phyloP scores from a whole-genome alignment of 345 rosid genomes.

The Linum usitatissimum region DNA sequence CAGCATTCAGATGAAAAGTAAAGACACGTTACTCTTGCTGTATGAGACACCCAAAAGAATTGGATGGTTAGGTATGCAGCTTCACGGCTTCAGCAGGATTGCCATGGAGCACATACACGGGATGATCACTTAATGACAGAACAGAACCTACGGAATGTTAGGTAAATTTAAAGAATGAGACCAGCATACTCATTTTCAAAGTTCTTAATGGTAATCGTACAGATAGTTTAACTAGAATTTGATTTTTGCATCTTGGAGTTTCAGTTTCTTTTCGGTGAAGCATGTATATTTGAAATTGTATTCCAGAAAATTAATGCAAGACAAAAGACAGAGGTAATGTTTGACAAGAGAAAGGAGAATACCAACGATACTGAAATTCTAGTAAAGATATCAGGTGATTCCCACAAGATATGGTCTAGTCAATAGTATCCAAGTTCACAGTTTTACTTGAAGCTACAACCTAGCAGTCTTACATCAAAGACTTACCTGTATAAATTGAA shows the following conservation, averaged over 20 bases:
- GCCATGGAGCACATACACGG: not conserved
- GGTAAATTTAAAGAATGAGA: not conserved
- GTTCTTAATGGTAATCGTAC: not conserved
- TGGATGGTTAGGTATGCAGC: not conserved
- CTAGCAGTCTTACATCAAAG: not conserved
- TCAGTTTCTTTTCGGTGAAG: too few relatives aligned
- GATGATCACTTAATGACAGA: not conserved
- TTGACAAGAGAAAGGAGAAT: too few relatives aligned
- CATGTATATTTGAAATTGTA: too few relatives aligned
- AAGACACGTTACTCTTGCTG: conserved; percentile 1
- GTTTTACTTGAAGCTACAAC: not conserved
- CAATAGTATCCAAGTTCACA: conserved; percentile 1
- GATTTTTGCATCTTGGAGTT: too few relatives aligned
- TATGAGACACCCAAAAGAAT: not conserved
- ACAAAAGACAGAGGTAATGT: too few relatives aligned
- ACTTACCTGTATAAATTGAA: conserved; percentile 88
- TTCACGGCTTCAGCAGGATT: not conserved
- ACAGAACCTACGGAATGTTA: too few relatives aligned
- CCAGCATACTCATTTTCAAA: not conserved
- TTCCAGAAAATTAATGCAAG: too few relatives aligned
- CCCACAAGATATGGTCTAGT: not conserved
- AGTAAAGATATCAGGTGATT: too few relatives aligned
- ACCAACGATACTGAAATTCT: too few relatives aligned
- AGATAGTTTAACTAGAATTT: too few relatives aligned
- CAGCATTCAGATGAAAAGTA: conserved; percentile 4